Evolutionary conservation across 1,284 basidiomycete genomes (phyloP).

Genomic region (Porogramme epimiltina): DNA sequence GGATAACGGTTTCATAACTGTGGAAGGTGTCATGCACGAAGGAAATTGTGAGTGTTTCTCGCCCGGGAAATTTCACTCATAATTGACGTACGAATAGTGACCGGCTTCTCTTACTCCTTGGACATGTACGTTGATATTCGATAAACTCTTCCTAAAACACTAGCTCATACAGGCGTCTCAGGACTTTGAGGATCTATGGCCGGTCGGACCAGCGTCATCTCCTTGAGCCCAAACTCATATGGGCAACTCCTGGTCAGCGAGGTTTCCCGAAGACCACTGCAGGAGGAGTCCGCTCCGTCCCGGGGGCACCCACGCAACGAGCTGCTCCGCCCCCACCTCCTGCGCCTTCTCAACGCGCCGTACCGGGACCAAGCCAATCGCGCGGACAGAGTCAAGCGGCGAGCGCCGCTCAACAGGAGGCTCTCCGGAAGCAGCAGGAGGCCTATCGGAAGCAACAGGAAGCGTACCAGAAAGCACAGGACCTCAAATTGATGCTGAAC

Average conservation of each 20-base stretch:
- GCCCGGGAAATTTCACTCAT: too few relatives aligned
- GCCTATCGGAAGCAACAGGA: conserved; percentile 51
- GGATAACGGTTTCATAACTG: conserved; percentile 60
- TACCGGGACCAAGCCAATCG: conserved; percentile 9
- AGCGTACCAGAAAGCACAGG: conserved; percentile 57
- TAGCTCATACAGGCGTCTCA: conserved; percentile 26
- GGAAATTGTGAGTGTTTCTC: conserved; percentile 70
- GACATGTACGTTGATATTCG: conserved; percentile 68
- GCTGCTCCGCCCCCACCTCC: conserved; percentile 2
- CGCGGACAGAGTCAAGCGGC: conserved; percentile 9
- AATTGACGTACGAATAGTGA: conserved; percentile 35
- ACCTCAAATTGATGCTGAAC: conserved; percentile 65
- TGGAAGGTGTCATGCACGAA: conserved; percentile 77
- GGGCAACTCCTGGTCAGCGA: conserved; percentile 72
- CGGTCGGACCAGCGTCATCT: conserved; percentile 54
- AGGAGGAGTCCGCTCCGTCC: conserved; percentile 25
- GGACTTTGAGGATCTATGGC: conserved; percentile 74
- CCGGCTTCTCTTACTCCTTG: conserved; percentile 52
- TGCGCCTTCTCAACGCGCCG: conserved; percentile 5
- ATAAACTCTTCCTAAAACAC: neutral
- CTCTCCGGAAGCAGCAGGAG: conserved; percentile 36
- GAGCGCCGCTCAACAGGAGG: conserved; percentile 34
- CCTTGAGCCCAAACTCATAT: conserved; percentile 68
- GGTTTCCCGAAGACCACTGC: conserved; percentile 45
- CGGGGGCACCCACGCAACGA: conserved; percentile 21